These are phyloP conservation scores for Pichia occidentalis DNA, from an alignment of 805 yeast genomes.

Conservation along the genomic window DNA sequence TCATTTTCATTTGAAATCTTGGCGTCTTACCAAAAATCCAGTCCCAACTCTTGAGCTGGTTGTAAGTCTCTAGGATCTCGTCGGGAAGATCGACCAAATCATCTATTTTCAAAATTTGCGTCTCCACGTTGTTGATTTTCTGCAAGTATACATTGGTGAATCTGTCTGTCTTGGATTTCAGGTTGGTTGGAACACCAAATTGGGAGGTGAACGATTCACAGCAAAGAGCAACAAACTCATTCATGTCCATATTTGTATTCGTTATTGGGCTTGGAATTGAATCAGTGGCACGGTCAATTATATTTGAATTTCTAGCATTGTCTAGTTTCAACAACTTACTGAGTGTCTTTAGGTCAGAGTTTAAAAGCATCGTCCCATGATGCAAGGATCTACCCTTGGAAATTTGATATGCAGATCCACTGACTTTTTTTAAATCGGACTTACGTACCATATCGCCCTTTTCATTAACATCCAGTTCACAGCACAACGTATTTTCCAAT, in stretches of 20 bases:
- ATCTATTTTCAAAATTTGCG: slow-evolving; percentile 23
- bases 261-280: slow-evolving; percentile 79
- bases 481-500: too few species aligned
- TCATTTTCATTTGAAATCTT: slow-evolving; percentile 53
- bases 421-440: slow-evolving; percentile 48
- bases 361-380: slow-evolving; percentile 90
- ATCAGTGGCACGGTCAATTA: slow-evolving; percentile 39
- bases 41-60: slow-evolving; percentile 48
- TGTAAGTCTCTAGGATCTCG: slow-evolving; percentile 36
- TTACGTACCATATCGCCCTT: slow-evolving; percentile 73
- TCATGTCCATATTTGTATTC: slow-evolving; percentile 46
- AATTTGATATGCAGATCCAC: slow-evolving; percentile 90
- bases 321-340: slow-evolving; percentile 45
- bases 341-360: slow-evolving; percentile 55
- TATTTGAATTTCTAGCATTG: slow-evolving; percentile 14
- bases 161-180: slow-evolving; percentile 2
- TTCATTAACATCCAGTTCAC: slow-evolving; percentile 45
- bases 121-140: slow-evolving; percentile 10
- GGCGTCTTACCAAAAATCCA: slow-evolving; percentile 83
- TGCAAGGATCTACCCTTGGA: slow-evolving; percentile 80
- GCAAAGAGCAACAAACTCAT: slow-evolving; percentile 42
- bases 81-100: slow-evolving; percentile 23
- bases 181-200: slow-evolving; percentile 25
- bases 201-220: slow-evolving; percentile 33
- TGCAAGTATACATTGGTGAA: slow-evolving; percentile 14